Evolutionary conservation across 2,329 filamentous ascomycete genomes (phyloP).

Genomic region (Exophiala sp.): DNA sequence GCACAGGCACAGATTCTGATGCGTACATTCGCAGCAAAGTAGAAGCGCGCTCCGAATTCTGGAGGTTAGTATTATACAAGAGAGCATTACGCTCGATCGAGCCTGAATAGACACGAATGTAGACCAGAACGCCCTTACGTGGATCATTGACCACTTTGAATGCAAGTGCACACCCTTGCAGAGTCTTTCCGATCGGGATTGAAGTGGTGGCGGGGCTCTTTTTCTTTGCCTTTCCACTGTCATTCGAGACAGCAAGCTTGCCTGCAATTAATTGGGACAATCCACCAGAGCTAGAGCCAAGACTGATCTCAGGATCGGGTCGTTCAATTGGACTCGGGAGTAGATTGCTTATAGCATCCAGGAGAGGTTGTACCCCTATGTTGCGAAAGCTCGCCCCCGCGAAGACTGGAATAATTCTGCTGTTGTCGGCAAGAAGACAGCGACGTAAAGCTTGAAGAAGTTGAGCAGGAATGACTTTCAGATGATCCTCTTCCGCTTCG

Average conservation of each 20-base stretch:
- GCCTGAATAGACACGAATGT: slow-evolving; percentile 88
- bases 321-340: slow-evolving; percentile 78
- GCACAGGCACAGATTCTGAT: slow-evolving; percentile 78
- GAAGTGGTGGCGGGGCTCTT: slow-evolving; percentile 33
- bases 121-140: slow-evolving; percentile 81
- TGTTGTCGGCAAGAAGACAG: slow-evolving; percentile 65
- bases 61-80: slow-evolving; percentile 83
- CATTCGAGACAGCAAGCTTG: slow-evolving; percentile 39
- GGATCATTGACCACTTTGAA: slow-evolving; percentile 95
- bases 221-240: slow-evolving; percentile 40
- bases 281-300: slow-evolving; percentile 57
- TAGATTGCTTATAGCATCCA: slow-evolving; percentile 84
- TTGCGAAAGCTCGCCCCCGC: slow-evolving; percentile 91
- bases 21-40: slow-evolving; percentile 87
- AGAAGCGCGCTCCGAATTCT: slow-evolving; percentile 73
- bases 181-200: slow-evolving; percentile 52
- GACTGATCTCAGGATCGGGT: slow-evolving; percentile 72
- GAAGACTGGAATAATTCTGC: slow-evolving; percentile 78
- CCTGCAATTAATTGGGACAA: slow-evolving; percentile 50
- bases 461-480: slow-evolving; percentile 61
- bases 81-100: slow-evolving; percentile 68
- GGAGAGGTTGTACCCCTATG: slow-evolving; percentile 85
- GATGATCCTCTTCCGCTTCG: slow-evolving; percentile 68
- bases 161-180: slow-evolving; percentile 66
- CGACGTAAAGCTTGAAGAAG: slow-evolving; percentile 73